Percentiles rank a stretch among this genome's conserved stretches.
Evolutionary conservation across 2,329 filamentous ascomycete species (phyloP).

Genomic region (Microthyrium microscopicum): DNA sequence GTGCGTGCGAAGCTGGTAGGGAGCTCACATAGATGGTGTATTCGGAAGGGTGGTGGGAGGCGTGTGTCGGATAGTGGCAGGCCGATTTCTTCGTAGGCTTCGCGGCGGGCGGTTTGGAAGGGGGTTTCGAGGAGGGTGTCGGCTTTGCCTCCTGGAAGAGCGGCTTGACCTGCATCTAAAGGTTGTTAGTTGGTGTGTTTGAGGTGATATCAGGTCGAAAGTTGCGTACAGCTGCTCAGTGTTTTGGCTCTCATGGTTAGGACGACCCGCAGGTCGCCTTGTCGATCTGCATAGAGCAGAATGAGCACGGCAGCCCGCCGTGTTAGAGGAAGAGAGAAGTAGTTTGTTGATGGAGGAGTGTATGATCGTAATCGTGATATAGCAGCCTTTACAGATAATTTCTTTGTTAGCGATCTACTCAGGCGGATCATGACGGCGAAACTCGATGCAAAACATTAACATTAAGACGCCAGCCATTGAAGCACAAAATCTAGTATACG

Average conservation of each 20-base stretch:
- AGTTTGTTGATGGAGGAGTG: constrained; percentile 38
- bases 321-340: constrained; percentile 37
- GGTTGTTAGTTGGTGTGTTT: not conserved
- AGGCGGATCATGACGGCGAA: no score
- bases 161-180: constrained; percentile 61
- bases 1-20: constrained; percentile 40
- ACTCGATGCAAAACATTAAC: no score
- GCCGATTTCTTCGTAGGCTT: constrained; percentile 88
- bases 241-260: constrained; percentile 44
- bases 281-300: constrained; percentile 69
- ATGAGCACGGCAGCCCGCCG: constrained; percentile 76
- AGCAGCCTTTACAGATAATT: constrained; percentile 18
- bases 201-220: not conserved
- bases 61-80: constrained; percentile 54
- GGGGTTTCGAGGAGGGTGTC: constrained; percentile 37
- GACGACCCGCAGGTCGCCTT: constrained; percentile 57
- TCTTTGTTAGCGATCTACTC: no score
- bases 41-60: constrained; percentile 59
- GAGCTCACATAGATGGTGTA: constrained; percentile 77
- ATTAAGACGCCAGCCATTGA: no score
- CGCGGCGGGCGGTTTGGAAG: constrained; percentile 72
- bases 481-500: not conserved
- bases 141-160: constrained; percentile 59
- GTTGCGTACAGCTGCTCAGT: constrained; percentile 35
- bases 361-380: constrained; percentile 40